These are phyloP conservation scores for Dinochytrium kinnereticum DNA, from an alignment of 371 early-diverging fungal genomes.

Conservation along the genomic window DNA sequence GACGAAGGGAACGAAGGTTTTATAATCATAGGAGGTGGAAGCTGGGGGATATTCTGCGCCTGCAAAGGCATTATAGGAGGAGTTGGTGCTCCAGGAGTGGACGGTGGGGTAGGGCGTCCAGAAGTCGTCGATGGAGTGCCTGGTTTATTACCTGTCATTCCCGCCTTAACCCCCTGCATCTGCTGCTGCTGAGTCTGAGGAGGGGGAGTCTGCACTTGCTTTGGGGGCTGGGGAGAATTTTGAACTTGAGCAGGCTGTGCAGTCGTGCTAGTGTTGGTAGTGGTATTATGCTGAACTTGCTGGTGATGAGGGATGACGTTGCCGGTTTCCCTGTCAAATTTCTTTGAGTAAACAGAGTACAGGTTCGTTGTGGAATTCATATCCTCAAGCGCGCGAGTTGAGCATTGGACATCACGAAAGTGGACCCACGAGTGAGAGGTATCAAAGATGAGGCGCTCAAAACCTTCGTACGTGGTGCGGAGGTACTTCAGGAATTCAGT, in stretches of 20 bases:
- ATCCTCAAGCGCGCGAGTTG: slow-evolving; percentile 23
- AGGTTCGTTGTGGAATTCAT: slow-evolving; percentile 38
- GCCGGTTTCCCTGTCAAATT: slow-evolving; percentile 25
- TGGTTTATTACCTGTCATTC: too few relatives aligned
- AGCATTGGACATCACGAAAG: slow-evolving; percentile 27
- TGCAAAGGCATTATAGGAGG: too few relatives aligned
- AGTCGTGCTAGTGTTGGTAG: background rate
- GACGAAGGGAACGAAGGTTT: too few relatives aligned
- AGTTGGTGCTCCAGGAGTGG: too few relatives aligned
- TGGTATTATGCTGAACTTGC: background rate
- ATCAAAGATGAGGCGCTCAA: slow-evolving; percentile 33
- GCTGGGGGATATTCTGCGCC: too few relatives aligned
- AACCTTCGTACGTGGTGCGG: slow-evolving; percentile 19
- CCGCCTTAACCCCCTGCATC: too few relatives aligned
- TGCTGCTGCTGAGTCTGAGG: too few relatives aligned
- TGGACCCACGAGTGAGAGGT: slow-evolving; percentile 28
- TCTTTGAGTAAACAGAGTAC: slow-evolving; percentile 34
- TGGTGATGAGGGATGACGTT: slow-evolving; percentile 9
- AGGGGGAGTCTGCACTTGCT: too few relatives aligned
- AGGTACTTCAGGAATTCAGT: slow-evolving; percentile 29
- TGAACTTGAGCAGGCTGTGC: too few relatives aligned
- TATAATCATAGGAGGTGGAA: too few relatives aligned
- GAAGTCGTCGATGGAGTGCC: too few relatives aligned
- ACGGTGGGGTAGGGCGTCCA: too few relatives aligned
- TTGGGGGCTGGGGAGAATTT: background rate